Conservation (phyloP, 371 early-diverging fungal genomes). For the Cokeromyces recurvatus region DNA sequence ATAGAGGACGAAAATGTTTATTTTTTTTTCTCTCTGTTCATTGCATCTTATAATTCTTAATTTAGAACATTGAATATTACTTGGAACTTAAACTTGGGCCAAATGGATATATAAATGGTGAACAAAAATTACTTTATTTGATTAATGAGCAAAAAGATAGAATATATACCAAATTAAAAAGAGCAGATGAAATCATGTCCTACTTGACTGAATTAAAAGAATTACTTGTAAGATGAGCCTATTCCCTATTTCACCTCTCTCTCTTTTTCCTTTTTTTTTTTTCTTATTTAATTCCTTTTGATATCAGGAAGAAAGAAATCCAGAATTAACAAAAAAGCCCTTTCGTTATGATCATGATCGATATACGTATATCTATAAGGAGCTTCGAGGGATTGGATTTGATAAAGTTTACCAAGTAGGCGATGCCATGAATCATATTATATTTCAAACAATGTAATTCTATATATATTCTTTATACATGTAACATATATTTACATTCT, state of each 20-base stretch:
- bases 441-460: constrained; percentile 16
- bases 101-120: constrained; percentile 1
- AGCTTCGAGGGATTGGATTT: constrained; percentile 19
- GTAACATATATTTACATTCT: too few relatives aligned
- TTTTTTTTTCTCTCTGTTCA: too few relatives aligned
- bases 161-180: constrained; percentile 5
- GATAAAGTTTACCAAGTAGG: constrained; percentile 17
- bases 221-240: constrained; percentile 15
- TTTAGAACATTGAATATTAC: constrained; percentile 2
- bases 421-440: constrained; percentile 17
- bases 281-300: too few relatives aligned
- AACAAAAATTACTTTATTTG: not conserved
- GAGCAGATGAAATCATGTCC: constrained; percentile 17
- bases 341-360: constrained; percentile 8
- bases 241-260: too few relatives aligned
- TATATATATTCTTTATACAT: too few relatives aligned
- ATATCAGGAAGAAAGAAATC: too few relatives aligned
- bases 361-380: constrained; percentile 11
- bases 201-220: constrained; percentile 37
- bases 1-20: not conserved
- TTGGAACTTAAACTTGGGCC: constrained; percentile 5
- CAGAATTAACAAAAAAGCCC: not conserved
- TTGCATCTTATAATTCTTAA: not conserved
- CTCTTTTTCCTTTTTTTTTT: too few relatives aligned
- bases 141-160: not conserved